Percentiles rank a stretch among this genome's conserved stretches.
phyloP scores from a whole-genome alignment of 139 green algal genomes.

The Auxenochlorella pyrenoidosa region DNA sequence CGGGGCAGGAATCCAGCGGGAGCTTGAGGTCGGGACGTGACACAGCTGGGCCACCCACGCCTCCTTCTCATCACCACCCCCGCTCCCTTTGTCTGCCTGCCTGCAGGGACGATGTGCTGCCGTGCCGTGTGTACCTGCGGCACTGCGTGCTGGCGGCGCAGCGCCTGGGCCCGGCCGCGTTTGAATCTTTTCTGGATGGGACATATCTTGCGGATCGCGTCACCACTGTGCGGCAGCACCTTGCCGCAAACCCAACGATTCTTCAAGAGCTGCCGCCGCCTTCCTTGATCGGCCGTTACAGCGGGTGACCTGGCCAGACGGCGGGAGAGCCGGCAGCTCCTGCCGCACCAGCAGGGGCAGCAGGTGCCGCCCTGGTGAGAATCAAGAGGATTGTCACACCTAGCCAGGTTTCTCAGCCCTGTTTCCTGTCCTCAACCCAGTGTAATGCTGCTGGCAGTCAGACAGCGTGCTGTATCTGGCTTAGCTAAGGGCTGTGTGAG shows the following conservation, averaged over 20 bases:
- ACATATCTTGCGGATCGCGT: constrained; percentile 86
- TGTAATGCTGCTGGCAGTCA: no score
- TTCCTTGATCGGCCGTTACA: constrained; percentile 80
- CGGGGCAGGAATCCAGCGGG: no score
- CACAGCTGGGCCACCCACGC: no score
- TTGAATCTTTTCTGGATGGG: constrained; percentile 82
- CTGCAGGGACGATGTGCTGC: constrained; percentile 67
- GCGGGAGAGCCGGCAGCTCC: no score
- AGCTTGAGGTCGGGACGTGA: no score
- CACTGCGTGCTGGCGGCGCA: constrained; percentile 90
- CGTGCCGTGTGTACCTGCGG: constrained; percentile 83
- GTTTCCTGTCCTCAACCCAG: no score
- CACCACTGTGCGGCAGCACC: constrained; percentile 76
- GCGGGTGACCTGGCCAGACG: constrained; percentile 62
- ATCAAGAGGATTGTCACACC: no score
- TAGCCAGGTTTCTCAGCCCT: no score
- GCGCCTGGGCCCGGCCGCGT: constrained; percentile 59
- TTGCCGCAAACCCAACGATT: constrained; percentile 80
- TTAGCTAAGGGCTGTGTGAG: no score
- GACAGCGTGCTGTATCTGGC: no score
- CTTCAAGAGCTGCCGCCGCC: constrained; percentile 84
- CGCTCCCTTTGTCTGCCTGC: neutral
- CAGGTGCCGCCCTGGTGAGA: no score
- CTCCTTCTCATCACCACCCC: neutral
- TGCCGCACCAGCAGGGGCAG: neutral